These are phyloP conservation scores for Dendrostoma leiphaemia DNA, from an alignment of 2,329 filamentous ascomycete genomes.

Conservation along the genomic window DNA sequence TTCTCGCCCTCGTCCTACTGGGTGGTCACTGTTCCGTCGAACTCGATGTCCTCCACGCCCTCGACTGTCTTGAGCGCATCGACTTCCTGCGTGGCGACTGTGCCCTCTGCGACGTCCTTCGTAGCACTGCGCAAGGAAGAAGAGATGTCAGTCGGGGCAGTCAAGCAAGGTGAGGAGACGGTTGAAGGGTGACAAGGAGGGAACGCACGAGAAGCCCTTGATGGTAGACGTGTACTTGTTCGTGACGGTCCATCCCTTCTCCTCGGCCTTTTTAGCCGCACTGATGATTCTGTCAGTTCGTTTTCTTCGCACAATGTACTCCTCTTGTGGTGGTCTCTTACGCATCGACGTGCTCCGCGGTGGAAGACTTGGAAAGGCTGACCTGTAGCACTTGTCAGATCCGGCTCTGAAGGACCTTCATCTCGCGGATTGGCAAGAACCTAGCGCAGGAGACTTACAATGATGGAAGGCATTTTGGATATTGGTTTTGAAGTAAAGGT, in stretches of 20 bases:
- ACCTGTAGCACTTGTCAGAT: constrained; percentile 4
- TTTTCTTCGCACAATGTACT: not conserved
- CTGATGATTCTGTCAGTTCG: constrained; percentile 27
- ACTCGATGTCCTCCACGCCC: constrained; percentile 73
- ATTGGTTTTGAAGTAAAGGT: not conserved
- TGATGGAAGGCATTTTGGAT: constrained; percentile 54
- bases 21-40: constrained; percentile 66
- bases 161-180: constrained; percentile 10
- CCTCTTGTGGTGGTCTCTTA: constrained; percentile 7
- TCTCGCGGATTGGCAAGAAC: too few relatives aligned
- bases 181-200: not conserved
- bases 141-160: not conserved
- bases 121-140: constrained; percentile 32
- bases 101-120: constrained; percentile 71
- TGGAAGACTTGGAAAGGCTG: constrained; percentile 6
- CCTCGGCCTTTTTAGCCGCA: constrained; percentile 71
- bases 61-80: constrained; percentile 60
- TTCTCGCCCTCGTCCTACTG: constrained; percentile 51
- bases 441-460: constrained; percentile 37
- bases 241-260: constrained; percentile 79
- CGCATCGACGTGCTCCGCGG: constrained; percentile 17
- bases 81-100: constrained; percentile 48
- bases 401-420: not conserved
- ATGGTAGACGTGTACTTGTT: constrained; percentile 78
- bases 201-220: constrained; percentile 86